Evolutionary conservation across 2,329 filamentous ascomycete species (phyloP).

Genomic region (Neobulgaria alba): DNA sequence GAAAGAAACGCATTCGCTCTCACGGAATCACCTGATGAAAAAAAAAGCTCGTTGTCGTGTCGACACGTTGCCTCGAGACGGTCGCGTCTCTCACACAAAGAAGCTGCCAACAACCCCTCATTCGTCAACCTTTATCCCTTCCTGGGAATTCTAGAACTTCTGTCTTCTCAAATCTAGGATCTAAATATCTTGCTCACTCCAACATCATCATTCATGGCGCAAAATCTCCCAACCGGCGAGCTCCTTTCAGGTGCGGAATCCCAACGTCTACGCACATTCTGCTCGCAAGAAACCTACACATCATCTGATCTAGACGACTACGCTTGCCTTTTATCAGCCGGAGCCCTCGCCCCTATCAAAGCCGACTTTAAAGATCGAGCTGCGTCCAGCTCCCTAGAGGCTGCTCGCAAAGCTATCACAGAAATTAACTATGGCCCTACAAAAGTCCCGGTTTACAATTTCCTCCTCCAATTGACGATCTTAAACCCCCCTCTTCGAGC

Average conservation of each 20-base stretch:
- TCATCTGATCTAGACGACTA: slow-evolving; percentile 4
- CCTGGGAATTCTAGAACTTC: too few species aligned
- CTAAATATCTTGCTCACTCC: too few species aligned
- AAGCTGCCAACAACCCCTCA: too few species aligned
- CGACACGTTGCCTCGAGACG: too few species aligned
- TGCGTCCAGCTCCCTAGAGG: background rate
- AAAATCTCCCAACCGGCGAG: background rate
- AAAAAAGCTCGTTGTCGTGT: too few species aligned
- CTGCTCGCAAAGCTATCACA: background rate
- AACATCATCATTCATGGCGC: background rate
- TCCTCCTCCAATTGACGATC: slow-evolving; percentile 9
- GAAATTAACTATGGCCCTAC: slow-evolving; percentile 6
- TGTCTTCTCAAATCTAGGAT: too few species aligned
- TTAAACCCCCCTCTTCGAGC: slow-evolving; percentile 2
- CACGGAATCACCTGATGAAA: too few species aligned
- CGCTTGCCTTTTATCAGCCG: slow-evolving; percentile 1
- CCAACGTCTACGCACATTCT: slow-evolving; percentile 3
- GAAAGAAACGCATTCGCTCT: too few species aligned
- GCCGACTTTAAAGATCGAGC: slow-evolving; percentile 3
- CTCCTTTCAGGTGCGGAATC: slow-evolving; percentile 6
- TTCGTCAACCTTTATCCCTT: too few species aligned
- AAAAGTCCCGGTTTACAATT: slow-evolving; percentile 9
- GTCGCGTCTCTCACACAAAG: too few species aligned
- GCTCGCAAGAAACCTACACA: slow-evolving; percentile 3
- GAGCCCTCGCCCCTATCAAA: background rate